These are phyloP conservation scores for Mycena leptocephala DNA, from an alignment of 768 basidiomycete genomes.

Conservation along the genomic window DNA sequence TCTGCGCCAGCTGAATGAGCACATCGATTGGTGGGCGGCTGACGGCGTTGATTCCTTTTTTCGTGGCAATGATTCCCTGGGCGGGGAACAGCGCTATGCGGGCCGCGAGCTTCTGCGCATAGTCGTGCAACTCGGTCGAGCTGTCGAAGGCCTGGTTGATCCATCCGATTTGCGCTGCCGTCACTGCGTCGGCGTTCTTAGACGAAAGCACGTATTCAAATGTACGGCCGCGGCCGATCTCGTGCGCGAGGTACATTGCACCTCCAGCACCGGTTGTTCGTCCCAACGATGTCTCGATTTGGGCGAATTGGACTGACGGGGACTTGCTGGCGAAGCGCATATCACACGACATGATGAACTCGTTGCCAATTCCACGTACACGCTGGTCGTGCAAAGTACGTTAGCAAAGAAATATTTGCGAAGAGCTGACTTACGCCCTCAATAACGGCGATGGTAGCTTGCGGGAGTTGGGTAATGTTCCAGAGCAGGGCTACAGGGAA, in stretches of 20 bases:
- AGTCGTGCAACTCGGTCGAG: slow-evolving; percentile 2
- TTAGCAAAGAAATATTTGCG: neutral
- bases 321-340: no score
- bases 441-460: slow-evolving; percentile 18
- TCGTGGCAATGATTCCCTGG: slow-evolving; percentile 10
- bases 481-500: slow-evolving; percentile 11
- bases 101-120: slow-evolving; percentile 6
- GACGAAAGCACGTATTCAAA: slow-evolving; percentile 14
- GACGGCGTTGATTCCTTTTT: slow-evolving; percentile 19
- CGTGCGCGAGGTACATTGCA: slow-evolving; percentile 12
- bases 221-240: slow-evolving; percentile 15
- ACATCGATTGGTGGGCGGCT: slow-evolving; percentile 20
- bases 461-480: slow-evolving; percentile 22
- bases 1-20: slow-evolving; percentile 8
- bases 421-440: slow-evolving; percentile 11
- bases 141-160: slow-evolving; percentile 17
- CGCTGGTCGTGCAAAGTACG: slow-evolving; percentile 12
- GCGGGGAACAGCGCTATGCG: slow-evolving; percentile 21
- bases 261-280: slow-evolving; percentile 8
- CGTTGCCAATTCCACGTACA: slow-evolving; percentile 10
- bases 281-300: slow-evolving; percentile 5
- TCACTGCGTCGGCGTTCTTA: slow-evolving; percentile 1
- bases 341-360: slow-evolving; percentile 14
- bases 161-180: slow-evolving; percentile 18
- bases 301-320: neutral